These are phyloP conservation scores for Graphiopsis chlorocephala DNA, from an alignment of 2,329 filamentous ascomycete species.

Conservation along the genomic window DNA sequence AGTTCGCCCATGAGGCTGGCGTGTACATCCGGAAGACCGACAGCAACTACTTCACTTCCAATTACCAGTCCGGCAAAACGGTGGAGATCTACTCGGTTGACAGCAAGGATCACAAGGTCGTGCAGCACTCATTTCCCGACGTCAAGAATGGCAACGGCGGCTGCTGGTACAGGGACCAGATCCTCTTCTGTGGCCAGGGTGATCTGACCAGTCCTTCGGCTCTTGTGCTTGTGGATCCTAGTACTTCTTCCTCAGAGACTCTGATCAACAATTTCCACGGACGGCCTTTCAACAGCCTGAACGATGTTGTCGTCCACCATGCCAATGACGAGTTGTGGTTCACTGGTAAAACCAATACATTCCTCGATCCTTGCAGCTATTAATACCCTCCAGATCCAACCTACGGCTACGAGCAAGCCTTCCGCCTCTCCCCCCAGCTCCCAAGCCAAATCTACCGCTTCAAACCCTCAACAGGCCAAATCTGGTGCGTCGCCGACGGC, in stretches of 20 bases:
- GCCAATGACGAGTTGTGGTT: slow-evolving; percentile 35
- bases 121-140: slow-evolving; percentile 8
- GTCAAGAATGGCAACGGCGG: slow-evolving; percentile 23
- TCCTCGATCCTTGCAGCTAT: neutral
- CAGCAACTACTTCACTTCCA: slow-evolving; percentile 37
- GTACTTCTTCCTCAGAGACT: neutral
- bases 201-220: slow-evolving; percentile 17
- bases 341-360: slow-evolving; percentile 9
- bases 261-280: slow-evolving; percentile 60
- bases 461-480: slow-evolving; percentile 47
- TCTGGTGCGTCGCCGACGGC: slow-evolving; percentile 55
- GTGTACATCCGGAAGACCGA: slow-evolving; percentile 24
- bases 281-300: slow-evolving; percentile 59
- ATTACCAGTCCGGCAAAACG: slow-evolving; percentile 21
- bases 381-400: slow-evolving; percentile 18
- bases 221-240: slow-evolving; percentile 19
- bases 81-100: slow-evolving; percentile 21
- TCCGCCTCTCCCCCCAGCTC: slow-evolving; percentile 51
- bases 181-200: slow-evolving; percentile 25
- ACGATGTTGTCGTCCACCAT: slow-evolving; percentile 54
- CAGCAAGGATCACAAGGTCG: slow-evolving; percentile 12
- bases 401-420: slow-evolving; percentile 47
- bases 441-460: slow-evolving; percentile 58
- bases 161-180: slow-evolving; percentile 22
- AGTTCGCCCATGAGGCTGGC: slow-evolving; percentile 36